phyloP scores from a whole-genome alignment of 2,329 filamentous ascomycete species.

The Diaporthe amygdali region DNA sequence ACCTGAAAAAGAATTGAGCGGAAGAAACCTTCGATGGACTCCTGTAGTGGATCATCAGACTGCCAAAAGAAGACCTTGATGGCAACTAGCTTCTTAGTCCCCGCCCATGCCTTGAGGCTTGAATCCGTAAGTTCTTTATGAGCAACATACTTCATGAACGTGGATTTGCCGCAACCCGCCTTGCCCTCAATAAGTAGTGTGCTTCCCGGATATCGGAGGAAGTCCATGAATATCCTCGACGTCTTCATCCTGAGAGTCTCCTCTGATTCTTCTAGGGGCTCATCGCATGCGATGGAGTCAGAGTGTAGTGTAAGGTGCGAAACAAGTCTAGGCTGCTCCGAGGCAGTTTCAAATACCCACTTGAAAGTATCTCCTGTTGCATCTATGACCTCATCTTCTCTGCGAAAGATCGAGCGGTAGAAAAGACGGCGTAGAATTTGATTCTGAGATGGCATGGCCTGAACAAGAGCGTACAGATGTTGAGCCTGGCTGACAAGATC shows the following conservation, averaged over 20 bases:
- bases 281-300: not conserved
- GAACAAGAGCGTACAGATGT: not conserved
- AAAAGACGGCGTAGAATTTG: not conserved
- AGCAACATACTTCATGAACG: constrained; percentile 18
- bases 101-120: constrained; percentile 4
- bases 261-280: not conserved
- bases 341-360: constrained; percentile 29
- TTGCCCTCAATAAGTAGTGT: constrained; percentile 16
- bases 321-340: not conserved
- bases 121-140: not conserved
- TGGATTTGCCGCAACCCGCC: constrained; percentile 22
- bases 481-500: not conserved
- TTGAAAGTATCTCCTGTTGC: constrained; percentile 29
- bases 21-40: constrained; percentile 28
- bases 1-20: constrained; percentile 28
- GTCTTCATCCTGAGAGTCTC: not conserved
- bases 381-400: constrained; percentile 19
- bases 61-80: constrained; percentile 26
- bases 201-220: not conserved
- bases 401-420: constrained; percentile 2
- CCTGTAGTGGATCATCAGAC: constrained; percentile 23
- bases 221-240: not conserved
- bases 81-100: constrained; percentile 3
- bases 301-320: fast-evolving
- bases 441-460: not conserved